A percentile compares a stretch with the other conserved stretches of the same genome.
phyloP scores from a whole-genome alignment of 2,329 filamentous ascomycete species.

The Zarea fungicola region DNA sequence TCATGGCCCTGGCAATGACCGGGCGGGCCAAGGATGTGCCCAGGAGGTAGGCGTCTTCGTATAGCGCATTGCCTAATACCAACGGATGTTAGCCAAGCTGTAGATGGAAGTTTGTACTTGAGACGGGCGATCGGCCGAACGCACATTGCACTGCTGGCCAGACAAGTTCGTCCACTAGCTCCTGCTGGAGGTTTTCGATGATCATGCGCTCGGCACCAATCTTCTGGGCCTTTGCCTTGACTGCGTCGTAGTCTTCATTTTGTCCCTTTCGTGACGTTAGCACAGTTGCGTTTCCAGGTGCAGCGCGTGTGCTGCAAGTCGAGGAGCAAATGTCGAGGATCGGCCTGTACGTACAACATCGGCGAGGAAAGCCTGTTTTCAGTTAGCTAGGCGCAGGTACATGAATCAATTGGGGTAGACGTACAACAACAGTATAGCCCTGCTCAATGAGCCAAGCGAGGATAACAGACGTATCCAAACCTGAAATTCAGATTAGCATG shows the following conservation, averaged over 20 bases:
- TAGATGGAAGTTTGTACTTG: background rate
- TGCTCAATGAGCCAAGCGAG: conserved; percentile 34
- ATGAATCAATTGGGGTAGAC: background rate
- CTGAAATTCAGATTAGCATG: conserved; percentile 17
- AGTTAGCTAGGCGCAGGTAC: conserved; percentile 13
- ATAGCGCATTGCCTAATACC: too few species aligned
- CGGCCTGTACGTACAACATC: conserved; percentile 41
- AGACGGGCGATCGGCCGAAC: background rate
- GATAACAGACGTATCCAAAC: conserved; percentile 39
- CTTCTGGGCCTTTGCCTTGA: conserved; percentile 58
- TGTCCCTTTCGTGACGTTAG: conserved; percentile 42
- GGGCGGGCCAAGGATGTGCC: conserved; percentile 14
- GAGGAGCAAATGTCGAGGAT: background rate
- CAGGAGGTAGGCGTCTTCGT: too few species aligned
- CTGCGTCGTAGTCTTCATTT: conserved; percentile 65
- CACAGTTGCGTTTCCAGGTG: background rate
- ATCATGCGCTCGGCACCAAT: conserved; percentile 38
- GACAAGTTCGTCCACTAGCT: conserved; percentile 71
- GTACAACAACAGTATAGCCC: conserved; percentile 19
- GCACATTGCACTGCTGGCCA: conserved; percentile 54
- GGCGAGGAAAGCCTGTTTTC: conserved; percentile 40
- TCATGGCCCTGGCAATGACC: conserved; percentile 27
- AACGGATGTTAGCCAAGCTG: background rate
- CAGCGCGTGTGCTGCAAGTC: background rate
- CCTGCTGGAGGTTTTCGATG: conserved; percentile 58